These are phyloP conservation scores for Exserohilum turcica DNA, from an alignment of 2,329 filamentous ascomycete genomes.

Conservation along the genomic window DNA sequence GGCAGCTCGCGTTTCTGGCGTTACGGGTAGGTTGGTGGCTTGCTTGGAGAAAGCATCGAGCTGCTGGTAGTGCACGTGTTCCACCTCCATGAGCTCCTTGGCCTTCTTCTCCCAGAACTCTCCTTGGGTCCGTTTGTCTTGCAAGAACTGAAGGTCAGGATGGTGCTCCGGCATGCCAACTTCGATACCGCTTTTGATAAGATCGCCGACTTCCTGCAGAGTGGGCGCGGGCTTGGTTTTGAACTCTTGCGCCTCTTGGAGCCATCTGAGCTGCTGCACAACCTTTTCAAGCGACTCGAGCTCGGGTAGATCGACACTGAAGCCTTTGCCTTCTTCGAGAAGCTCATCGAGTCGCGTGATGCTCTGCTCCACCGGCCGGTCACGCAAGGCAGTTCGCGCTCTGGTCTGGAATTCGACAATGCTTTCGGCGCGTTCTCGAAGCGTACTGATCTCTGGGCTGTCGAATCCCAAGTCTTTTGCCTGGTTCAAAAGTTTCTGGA, in stretches of 20 bases:
- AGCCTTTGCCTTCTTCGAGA: conserved; percentile 84
- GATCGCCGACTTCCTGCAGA: conserved; percentile 75
- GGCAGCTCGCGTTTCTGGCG: conserved; percentile 74
- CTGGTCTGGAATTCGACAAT: conserved; percentile 84
- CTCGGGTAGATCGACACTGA: conserved; percentile 90
- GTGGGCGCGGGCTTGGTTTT: conserved; percentile 67
- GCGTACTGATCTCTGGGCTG: conserved; percentile 83
- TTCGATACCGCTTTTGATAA: conserved; percentile 77
- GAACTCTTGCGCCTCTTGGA: conserved; percentile 71
- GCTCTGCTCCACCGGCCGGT: conserved; percentile 54
- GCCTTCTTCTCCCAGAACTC: conserved; percentile 92
- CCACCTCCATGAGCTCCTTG: conserved; percentile 88
- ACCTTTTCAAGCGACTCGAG: conserved; percentile 80
- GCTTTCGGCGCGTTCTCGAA: conserved; percentile 82
- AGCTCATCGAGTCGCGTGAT: conserved; percentile 84
- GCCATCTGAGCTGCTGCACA: conserved; percentile 87
- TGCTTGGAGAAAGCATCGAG: conserved; percentile 89
- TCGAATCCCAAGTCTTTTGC: conserved; percentile 91
- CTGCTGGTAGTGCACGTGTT: conserved; percentile 91
- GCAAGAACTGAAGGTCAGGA: conserved; percentile 75
- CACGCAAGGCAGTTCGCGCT: conserved; percentile 72
- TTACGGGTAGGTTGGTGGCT: conserved; percentile 79
- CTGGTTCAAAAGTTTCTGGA: conserved; percentile 80
- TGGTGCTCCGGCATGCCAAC: conserved; percentile 80
- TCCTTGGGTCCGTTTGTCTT: conserved; percentile 76